Conservation (phyloP, 441 rosid species). For the Populus hybrid region DNA sequence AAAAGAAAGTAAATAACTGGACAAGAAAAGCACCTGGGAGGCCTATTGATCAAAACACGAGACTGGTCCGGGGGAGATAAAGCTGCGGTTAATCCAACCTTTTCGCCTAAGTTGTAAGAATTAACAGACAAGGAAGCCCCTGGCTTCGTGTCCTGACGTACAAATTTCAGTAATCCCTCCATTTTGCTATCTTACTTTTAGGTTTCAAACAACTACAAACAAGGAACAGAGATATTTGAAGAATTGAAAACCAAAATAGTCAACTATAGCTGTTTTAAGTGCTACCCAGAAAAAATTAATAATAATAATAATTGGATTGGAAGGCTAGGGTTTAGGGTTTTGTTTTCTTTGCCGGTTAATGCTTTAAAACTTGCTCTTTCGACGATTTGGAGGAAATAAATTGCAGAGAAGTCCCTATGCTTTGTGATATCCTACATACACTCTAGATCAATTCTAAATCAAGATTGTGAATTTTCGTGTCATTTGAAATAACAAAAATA, state of each 20-base stretch:
- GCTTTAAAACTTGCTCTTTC: not conserved
- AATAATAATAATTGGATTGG: not conserved
- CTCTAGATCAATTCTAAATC: too few relatives aligned
- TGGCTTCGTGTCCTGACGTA: slow-evolving; percentile 37
- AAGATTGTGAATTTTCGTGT: too few relatives aligned
- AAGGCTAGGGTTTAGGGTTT: not conserved
- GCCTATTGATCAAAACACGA: slow-evolving; percentile 39
- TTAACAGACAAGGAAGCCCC: slow-evolving; percentile 30
- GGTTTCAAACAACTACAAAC: not conserved
- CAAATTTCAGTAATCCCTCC: slow-evolving; percentile 59
- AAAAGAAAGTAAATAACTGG: not conserved
- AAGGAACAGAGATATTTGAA: not conserved
- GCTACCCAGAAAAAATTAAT: not conserved
- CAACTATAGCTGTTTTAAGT: not conserved
- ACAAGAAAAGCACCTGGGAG: slow-evolving; percentile 42
- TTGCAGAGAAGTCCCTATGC: slow-evolving; percentile 1
- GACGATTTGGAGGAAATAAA: not conserved
- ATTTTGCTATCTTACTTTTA: slow-evolving; percentile 24
- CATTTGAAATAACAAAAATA: too few relatives aligned
- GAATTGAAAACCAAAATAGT: not conserved
- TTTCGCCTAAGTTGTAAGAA: slow-evolving; percentile 27
- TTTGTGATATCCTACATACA: not conserved
- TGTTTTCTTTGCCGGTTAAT: not conserved
- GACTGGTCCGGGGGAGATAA: slow-evolving; percentile 48
- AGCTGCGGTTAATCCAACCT: slow-evolving; percentile 30